Conservation (phyloP, 2,329 filamentous ascomycete genomes). For the Aspergillus transmontanensis region DNA sequence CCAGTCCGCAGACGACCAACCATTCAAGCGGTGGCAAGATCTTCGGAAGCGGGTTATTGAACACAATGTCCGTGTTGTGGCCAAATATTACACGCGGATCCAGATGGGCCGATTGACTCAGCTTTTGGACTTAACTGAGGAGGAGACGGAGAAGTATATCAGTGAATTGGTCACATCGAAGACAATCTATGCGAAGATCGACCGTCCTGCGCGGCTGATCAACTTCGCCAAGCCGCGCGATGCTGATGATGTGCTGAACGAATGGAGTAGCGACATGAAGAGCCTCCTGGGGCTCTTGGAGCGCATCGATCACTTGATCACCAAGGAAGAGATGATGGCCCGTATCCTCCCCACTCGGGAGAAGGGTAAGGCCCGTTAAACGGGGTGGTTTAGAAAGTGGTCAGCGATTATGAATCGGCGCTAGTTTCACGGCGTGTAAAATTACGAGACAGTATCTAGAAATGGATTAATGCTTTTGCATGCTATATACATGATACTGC, state of each 20-base stretch:
- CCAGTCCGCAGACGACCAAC: conserved; percentile 74
- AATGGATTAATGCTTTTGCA: conserved; percentile 18
- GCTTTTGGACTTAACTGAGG: conserved; percentile 86
- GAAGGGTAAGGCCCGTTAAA: conserved; percentile 42
- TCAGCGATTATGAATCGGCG: conserved; percentile 9
- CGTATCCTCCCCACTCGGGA: conserved; percentile 72
- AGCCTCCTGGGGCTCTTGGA: conserved; percentile 81
- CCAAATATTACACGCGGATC: conserved; percentile 98
- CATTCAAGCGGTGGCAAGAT: conserved; percentile 86
- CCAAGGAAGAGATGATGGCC: conserved; percentile 99
- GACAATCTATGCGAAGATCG: conserved; percentile 97
- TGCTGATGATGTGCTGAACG: conserved; percentile 93
- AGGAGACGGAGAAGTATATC: conserved; percentile 99
- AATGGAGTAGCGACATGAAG: conserved; percentile 99
- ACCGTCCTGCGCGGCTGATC: conserved; percentile 87
- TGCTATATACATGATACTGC: background rate
- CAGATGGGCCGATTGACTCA: conserved; percentile 87
- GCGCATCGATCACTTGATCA: conserved; percentile 95
- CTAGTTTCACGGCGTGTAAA: conserved; percentile 32
- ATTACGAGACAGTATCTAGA: conserved; percentile 32
- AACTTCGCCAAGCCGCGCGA: conserved; percentile 94
- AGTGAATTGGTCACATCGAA: conserved; percentile 95
- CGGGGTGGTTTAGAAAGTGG: conserved; percentile 6
- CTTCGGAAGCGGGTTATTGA: conserved; percentile 98
- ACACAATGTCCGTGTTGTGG: conserved; percentile 96